A percentile compares a stretch with the other conserved stretches of the same genome.
These are phyloP conservation scores for Vishniacozyma victoriae DNA, from an alignment of 768 basidiomycete genomes.

Conservation along the genomic window DNA sequence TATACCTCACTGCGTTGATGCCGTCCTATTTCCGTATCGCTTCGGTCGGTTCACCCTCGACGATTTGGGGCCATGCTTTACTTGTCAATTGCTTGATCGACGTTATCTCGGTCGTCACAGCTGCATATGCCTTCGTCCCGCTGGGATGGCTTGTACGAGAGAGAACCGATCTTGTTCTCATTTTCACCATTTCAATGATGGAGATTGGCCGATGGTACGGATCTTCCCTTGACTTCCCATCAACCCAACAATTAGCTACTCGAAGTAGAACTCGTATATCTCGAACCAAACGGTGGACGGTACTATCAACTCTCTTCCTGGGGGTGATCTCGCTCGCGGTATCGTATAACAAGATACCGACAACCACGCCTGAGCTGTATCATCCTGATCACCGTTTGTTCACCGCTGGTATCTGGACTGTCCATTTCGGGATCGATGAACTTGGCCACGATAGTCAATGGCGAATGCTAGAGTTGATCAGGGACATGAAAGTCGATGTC, in stretches of 20 bases:
- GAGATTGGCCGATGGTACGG: not conserved
- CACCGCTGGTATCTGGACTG: slow-evolving; percentile 79
- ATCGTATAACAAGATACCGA: slow-evolving; percentile 28
- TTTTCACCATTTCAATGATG: not conserved
- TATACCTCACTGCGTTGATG: slow-evolving; percentile 62
- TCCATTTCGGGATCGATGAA: slow-evolving; percentile 76
- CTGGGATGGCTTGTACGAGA: slow-evolving; percentile 70
- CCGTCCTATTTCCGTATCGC: slow-evolving; percentile 56
- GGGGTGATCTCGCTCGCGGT: slow-evolving; percentile 9
- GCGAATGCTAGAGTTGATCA: slow-evolving; percentile 58
- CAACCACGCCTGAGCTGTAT: slow-evolving; percentile 54
- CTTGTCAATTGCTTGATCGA: slow-evolving; percentile 59
- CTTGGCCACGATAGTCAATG: slow-evolving; percentile 67
- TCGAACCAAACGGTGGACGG: slow-evolving; percentile 7
- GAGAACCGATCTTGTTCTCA: slow-evolving; percentile 60
- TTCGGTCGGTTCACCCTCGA: slow-evolving; percentile 50
- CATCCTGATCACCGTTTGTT: slow-evolving; percentile 63
- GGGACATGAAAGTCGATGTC: slow-evolving; percentile 79
- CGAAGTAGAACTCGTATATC: slow-evolving; percentile 5
- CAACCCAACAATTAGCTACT: too few relatives aligned
- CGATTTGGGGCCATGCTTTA: slow-evolving; percentile 58
- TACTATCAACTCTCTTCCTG: slow-evolving; percentile 5
- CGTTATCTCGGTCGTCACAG: slow-evolving; percentile 71
- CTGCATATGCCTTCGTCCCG: slow-evolving; percentile 86
- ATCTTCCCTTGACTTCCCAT: too few relatives aligned